phyloP scores from a whole-genome alignment of 2,329 filamentous ascomycete species.

The Hirsutella thompsonii region DNA sequence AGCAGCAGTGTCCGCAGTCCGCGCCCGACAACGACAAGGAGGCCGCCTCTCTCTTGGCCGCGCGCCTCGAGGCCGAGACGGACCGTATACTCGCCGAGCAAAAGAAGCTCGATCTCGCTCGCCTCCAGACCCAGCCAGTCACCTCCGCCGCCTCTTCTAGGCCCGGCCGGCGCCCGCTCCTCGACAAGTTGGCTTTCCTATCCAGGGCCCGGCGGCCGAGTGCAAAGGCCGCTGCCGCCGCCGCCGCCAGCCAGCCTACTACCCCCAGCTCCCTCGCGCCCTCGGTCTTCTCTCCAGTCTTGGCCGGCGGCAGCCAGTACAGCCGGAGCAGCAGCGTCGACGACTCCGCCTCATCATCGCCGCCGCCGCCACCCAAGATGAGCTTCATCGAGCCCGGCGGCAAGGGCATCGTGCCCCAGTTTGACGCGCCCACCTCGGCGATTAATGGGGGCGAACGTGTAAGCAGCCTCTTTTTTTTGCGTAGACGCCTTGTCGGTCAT shows the following conservation, averaged over 20 bases:
- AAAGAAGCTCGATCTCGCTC: conserved; percentile 33
- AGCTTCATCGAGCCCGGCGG: conserved; percentile 30
- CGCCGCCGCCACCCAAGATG: conserved; percentile 19
- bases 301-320: conserved; percentile 13
- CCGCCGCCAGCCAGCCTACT: conserved; percentile 16
- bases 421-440: conserved; percentile 68
- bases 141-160: conserved; percentile 10
- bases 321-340: conserved; percentile 20
- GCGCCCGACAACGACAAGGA: background rate
- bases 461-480: conserved; percentile 18
- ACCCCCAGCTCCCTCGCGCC: conserved; percentile 20
- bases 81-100: conserved; percentile 35
- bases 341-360: conserved; percentile 12
- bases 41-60: conserved; percentile 19
- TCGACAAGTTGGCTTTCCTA: conserved; percentile 35
- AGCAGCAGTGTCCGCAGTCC: background rate
- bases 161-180: conserved; percentile 20
- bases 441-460: conserved; percentile 70
- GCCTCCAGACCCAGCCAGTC: conserved; percentile 28
- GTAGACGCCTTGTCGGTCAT: no score
- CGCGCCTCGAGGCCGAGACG: conserved; percentile 32
- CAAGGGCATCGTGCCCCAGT: conserved; percentile 34
- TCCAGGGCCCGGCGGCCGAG: conserved; percentile 27
- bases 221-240: conserved; percentile 20
- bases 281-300: conserved; percentile 21